These are phyloP conservation scores for Fusarium hostae DNA, from an alignment of 2,329 filamentous ascomycete species.

Conservation along the genomic window DNA sequence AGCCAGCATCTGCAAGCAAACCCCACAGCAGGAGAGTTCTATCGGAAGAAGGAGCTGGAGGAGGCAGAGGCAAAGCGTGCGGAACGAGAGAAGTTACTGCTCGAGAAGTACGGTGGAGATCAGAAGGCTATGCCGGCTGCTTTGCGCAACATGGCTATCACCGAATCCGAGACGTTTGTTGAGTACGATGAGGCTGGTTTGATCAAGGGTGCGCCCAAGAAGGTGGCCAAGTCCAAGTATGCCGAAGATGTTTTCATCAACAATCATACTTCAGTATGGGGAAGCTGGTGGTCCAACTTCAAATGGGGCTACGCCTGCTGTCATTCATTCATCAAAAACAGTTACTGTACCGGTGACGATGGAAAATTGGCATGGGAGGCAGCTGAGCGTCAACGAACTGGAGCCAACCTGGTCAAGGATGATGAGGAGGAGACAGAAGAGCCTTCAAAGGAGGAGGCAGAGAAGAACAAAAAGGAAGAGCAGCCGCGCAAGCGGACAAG, in stretches of 20 bases:
- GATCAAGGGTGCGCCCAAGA: slow-evolving; percentile 87
- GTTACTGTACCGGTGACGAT: slow-evolving; percentile 94
- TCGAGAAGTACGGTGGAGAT: slow-evolving; percentile 85
- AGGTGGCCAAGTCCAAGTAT: slow-evolving; percentile 88
- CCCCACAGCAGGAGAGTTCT: slow-evolving; percentile 89
- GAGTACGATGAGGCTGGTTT: slow-evolving; percentile 93
- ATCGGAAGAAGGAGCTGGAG: slow-evolving; percentile 81
- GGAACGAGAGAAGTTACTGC: slow-evolving; percentile 74
- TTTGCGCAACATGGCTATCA: slow-evolving; percentile 74
- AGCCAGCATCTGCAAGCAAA: slow-evolving; percentile 94
- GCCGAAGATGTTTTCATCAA: slow-evolving; percentile 86
- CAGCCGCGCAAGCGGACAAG: slow-evolving; percentile 76
- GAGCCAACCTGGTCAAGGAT: slow-evolving; percentile 54
- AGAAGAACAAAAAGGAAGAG: slow-evolving; percentile 47
- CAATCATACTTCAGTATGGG: slow-evolving; percentile 94
- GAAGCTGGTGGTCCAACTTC: slow-evolving; percentile 97
- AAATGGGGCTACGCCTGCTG: slow-evolving; percentile 97
- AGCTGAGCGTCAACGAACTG: slow-evolving; percentile 70
- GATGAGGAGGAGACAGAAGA: slow-evolving; percentile 43
- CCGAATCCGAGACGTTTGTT: slow-evolving; percentile 86
- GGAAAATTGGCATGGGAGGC: slow-evolving; percentile 85
- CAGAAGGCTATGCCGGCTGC: slow-evolving; percentile 66
- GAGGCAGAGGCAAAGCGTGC: slow-evolving; percentile 76
- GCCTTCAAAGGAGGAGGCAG: slow-evolving; percentile 44
- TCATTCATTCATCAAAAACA: slow-evolving; percentile 93